Evolutionary conservation across 1,139 yeast genomes (phyloP), one percentile per base, ranked within the genome.

Genomic region (Magnusiomyces suaveolens): DNA sequence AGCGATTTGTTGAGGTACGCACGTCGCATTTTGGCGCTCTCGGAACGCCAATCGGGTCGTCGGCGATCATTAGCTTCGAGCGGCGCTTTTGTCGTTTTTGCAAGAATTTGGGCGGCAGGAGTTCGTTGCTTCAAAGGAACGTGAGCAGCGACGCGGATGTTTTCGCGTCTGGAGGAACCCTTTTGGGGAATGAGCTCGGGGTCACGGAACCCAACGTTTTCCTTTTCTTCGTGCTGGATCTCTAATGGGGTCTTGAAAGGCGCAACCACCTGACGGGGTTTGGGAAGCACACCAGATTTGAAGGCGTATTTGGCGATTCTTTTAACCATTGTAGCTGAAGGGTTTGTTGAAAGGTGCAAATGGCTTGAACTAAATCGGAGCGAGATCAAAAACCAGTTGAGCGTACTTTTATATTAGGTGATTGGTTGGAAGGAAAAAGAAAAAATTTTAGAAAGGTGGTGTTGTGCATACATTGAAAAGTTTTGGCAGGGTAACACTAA

Each of bases 211-310:
- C 95, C 95, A 47, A 74, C 73, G 57, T 75, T 81, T 24, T 75
- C 69, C 56, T 76, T 76, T 33, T 78, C 74, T 51, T 77, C 80
- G 39, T 62, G 64, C 54, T 61, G 66, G 25, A 52, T 52, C 53
- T 69, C 72, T 60, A 64, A 63, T n/a, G 63, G 58, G 3, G 72
- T 66, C 60, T 74, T 73, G 48, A 72, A 73, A 46, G 73, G 66
- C 10, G 87, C 83, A 58, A 83, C 80, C 53, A 81, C 77, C 43
- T 84, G 81, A 65, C 95, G 82, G 16, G 86, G 82, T 56, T 74
- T 76, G 52, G 97, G 97, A 61, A 89, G 76, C 51, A 87, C 75
- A 66, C 97, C 96, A 54, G 94, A 84, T 71, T 85, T 85, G 60
- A 71, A 73, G 2, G 79, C 80, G 57, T 69, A 72, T 59, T 72